Conservation (phyloP, 1,284 basidiomycete genomes). For the Paramarasmius palmivorus region DNA sequence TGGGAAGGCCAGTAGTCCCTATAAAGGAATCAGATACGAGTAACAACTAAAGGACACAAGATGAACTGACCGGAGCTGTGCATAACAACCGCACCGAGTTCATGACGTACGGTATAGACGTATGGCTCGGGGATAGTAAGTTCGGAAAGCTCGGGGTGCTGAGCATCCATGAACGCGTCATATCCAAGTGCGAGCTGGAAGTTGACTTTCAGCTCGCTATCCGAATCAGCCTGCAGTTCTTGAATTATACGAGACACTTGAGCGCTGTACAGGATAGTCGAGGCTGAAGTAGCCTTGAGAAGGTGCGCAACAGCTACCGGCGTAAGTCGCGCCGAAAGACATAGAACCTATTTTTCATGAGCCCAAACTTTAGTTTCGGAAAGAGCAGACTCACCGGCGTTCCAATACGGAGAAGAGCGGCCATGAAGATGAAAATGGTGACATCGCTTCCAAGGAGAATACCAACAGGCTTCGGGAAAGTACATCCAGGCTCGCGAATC, state of each 20-base stretch:
- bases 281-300: conserved; percentile 28
- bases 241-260: conserved; percentile 29
- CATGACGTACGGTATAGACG: conserved; percentile 20
- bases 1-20: conserved; percentile 39
- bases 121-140: conserved; percentile 26
- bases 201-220: conserved; percentile 19
- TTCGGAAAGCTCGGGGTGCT: conserved; percentile 13
- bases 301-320: conserved; percentile 35
- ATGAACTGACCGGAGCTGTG: conserved; percentile 19
- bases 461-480: conserved; percentile 31
- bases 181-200: conserved; percentile 26
- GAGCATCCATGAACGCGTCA: conserved; percentile 1
- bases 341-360: conserved; percentile 35
- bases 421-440: conserved; percentile 35
- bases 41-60: neutral
- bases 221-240: conserved; percentile 30
- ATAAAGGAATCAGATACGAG: conserved; percentile 22
- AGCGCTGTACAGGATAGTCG: conserved; percentile 28
- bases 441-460: conserved; percentile 38
- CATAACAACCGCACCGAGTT: conserved; percentile 34
- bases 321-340: conserved; percentile 35
- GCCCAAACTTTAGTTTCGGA: neutral
- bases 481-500: conserved; percentile 22
- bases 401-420: conserved; percentile 34
- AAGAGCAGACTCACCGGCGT: conserved; percentile 29